A percentile compares a stretch with the other conserved stretches of the same genome.
These are phyloP conservation scores for Venturia pyrina DNA, from an alignment of 2,329 filamentous ascomycete species.

Conservation along the genomic window DNA sequence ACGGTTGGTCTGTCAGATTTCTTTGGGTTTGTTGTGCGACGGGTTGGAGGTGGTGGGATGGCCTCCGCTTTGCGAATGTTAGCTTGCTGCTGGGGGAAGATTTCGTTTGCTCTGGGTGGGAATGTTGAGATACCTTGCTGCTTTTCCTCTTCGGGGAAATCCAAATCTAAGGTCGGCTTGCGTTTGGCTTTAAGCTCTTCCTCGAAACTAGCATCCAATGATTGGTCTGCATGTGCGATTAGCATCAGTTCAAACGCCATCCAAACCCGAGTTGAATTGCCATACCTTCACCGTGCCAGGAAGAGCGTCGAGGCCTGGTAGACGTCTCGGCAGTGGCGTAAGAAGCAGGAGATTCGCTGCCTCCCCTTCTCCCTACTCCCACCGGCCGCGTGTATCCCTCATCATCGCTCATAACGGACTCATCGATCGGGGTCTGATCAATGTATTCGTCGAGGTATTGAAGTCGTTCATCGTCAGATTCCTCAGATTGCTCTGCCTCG, in stretches of 20 bases:
- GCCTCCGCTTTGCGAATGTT: neutral
- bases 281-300: slow-evolving; percentile 1
- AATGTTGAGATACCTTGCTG: neutral
- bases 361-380: neutral
- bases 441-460: neutral
- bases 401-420: neutral
- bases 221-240: neutral
- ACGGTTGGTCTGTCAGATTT: neutral
- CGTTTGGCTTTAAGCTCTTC: neutral
- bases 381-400: neutral
- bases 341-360: neutral
- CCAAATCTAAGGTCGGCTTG: neutral
- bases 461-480: neutral
- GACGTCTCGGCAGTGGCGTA: neutral
- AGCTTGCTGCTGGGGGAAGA: neutral
- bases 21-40: neutral
- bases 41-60: neutral
- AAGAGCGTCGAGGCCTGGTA: neutral
- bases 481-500: neutral
- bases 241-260: neutral
- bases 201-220: neutral
- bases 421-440: neutral
- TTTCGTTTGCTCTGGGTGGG: neutral
- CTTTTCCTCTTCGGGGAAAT: neutral
- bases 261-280: neutral